Evolutionary conservation across 2,329 filamentous ascomycete species (phyloP).

Genomic region (Basipetospora chlamydospora): DNA sequence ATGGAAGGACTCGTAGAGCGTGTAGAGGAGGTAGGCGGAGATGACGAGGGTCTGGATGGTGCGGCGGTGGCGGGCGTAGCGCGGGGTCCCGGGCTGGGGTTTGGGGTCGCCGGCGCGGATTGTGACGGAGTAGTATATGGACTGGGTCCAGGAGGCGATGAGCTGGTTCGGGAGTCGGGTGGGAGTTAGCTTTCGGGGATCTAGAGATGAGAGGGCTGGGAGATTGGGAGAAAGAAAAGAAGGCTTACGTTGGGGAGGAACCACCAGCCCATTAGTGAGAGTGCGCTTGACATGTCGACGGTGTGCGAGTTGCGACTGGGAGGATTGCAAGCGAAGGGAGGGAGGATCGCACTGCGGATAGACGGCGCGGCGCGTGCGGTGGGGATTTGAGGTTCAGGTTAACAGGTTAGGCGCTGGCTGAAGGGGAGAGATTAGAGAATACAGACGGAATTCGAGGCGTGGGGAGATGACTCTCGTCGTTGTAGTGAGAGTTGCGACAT

Average conservation of each 20-base stretch:
- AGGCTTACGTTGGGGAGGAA: slow-evolving; percentile 30
- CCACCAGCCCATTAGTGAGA: slow-evolving; percentile 33
- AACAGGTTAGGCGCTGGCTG: no score
- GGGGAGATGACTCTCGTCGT: no score
- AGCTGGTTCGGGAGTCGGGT: slow-evolving; percentile 35
- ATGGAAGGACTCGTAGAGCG: slow-evolving; percentile 82
- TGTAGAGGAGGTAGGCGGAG: slow-evolving; percentile 73
- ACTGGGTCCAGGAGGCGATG: slow-evolving; percentile 62
- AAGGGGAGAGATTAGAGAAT: no score
- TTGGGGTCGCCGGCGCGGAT: slow-evolving; percentile 81
- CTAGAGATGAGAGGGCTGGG: background rate
- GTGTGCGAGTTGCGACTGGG: no score
- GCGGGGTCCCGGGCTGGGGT: slow-evolving; percentile 53
- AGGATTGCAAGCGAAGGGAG: no score
- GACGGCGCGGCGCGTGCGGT: no score
- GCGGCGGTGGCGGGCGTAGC: slow-evolving; percentile 59
- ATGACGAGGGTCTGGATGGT: slow-evolving; percentile 76
- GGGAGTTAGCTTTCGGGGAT: slow-evolving; percentile 8
- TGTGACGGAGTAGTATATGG: slow-evolving; percentile 71
- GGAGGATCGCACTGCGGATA: no score
- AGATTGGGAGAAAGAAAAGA: background rate
- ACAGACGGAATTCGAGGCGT: no score
- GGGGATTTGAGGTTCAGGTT: no score
- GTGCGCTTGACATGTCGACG: slow-evolving; percentile 23
- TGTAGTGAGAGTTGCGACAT: no score